phyloP scores from a whole-genome alignment of 306 rosid species.

The Gastrolobium villosum region DNA sequence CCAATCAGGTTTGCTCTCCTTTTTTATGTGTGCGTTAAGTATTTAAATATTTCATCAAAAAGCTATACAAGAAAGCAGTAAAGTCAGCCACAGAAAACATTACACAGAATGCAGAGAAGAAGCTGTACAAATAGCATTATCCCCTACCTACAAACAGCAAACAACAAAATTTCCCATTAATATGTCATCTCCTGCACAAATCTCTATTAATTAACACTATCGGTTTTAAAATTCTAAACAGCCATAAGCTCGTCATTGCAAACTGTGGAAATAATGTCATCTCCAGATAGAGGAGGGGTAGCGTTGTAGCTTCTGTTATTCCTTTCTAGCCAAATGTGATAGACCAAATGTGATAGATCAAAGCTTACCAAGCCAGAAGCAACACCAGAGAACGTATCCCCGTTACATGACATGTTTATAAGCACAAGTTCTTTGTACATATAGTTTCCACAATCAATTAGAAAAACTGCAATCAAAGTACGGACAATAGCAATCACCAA shows the following conservation, averaged over 20 bases:
- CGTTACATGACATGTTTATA: no score
- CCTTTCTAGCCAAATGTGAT: no score
- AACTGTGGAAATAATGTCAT: neutral
- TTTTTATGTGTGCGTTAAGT: neutral
- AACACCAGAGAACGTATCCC: neutral
- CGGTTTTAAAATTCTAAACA: neutral
- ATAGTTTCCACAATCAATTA: no score
- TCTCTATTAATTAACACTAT: slow-evolving; percentile 5
- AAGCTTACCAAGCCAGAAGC: neutral
- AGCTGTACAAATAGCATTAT: neutral
- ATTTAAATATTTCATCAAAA: slow-evolving; percentile 13
- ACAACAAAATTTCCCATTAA: neutral
- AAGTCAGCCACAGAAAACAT: neutral
- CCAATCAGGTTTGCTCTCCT: slow-evolving; percentile 68
- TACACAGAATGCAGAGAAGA: slow-evolving; percentile 18
- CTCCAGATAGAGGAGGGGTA: neutral
- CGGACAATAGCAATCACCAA: no score
- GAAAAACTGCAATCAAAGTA: no score
- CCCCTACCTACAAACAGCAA: neutral
- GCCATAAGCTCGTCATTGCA: neutral
- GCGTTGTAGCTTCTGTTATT: neutral
- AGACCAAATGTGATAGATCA: neutral
- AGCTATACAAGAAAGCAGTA: neutral
- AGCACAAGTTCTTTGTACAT: no score
- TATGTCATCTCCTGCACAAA: slow-evolving; percentile 7